Evolutionary conservation across 2,329 filamentous ascomycete genomes (phyloP), one percentile per base, ranked within the genome.

Genomic region (Monosporascus sp.): DNA sequence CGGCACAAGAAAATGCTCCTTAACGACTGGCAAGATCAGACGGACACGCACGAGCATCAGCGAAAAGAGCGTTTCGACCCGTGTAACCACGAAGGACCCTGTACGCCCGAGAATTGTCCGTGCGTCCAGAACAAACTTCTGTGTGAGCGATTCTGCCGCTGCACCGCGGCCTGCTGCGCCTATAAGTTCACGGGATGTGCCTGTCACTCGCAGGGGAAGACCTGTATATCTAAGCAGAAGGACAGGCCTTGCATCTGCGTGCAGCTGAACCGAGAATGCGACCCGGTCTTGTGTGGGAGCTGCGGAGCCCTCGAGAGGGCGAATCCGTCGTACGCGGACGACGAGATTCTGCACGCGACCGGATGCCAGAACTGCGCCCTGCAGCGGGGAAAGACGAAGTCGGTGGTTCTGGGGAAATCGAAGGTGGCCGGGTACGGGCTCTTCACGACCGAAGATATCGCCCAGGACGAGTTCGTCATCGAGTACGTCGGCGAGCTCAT

Each of bases 401-500:
- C 80, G 3, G 81, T 90, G 0, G 70, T 89, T 3, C 74, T 91
- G 5, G 90, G 88, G 2, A 77, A 85, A 51, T 91, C 87, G 47
- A 82, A 84, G 56, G 79, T 92, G 14, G 77, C 86, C 52, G 89
- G 89, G 0, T 90, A 91, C 58, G 90, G 89, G 0, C 75, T 94
- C 0, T 93, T 88, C 64, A 79, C 86, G 1, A 86, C 84, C 4
- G 85, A 90, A 63, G 75, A 83, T 52, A 84, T 91, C 55, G 73
- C 74, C 3, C 77, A 80, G 55, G 83, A 86, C 50, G 85, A 88
- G n/a, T 93, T 88, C 60, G 77, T 94, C 19, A 87, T 88, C 35
- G 90, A 94, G 67, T 94, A 94, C 66, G 84, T 84, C 2, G 90
- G 90, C 47, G 90, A 94, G 67, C 76, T 91, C 11, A 86, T 93